phyloP scores from a whole-genome alignment of 805 yeast species.

The Candida adriatica region DNA sequence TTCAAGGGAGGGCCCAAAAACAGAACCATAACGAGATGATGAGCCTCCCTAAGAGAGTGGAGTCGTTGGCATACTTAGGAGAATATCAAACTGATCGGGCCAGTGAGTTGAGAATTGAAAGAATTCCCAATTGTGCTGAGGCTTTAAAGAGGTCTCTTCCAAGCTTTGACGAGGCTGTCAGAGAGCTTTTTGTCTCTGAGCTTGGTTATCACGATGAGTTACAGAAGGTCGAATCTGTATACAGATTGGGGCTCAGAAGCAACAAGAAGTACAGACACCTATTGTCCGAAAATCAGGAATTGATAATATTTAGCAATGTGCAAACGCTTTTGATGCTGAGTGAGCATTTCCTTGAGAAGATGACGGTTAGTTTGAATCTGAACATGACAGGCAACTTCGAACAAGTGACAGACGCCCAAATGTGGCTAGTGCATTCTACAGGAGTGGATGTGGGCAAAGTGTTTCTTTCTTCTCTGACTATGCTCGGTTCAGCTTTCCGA shows the following conservation, averaged over 20 bases:
- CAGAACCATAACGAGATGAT: slow-evolving; percentile 15
- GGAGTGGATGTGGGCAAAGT: slow-evolving; percentile 24
- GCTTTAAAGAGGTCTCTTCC: too few relatives aligned
- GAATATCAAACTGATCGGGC: slow-evolving; percentile 7
- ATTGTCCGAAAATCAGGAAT: slow-evolving; percentile 29
- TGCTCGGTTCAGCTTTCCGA: slow-evolving; percentile 28
- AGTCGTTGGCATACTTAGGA: slow-evolving; percentile 27
- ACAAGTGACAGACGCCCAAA: slow-evolving; percentile 4
- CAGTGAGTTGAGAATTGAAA: slow-evolving; percentile 2
- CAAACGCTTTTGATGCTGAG: slow-evolving; percentile 33
- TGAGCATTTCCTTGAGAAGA: slow-evolving; percentile 23
- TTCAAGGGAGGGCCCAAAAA: slow-evolving; percentile 20
- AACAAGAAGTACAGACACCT: slow-evolving; percentile 25
- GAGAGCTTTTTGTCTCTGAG: slow-evolving; percentile 30
- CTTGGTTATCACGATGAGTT: slow-evolving; percentile 26
- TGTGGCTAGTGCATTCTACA: slow-evolving; percentile 8
- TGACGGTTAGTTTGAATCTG: slow-evolving; percentile 4
- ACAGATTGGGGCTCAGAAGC: slow-evolving; percentile 26
- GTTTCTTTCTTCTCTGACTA: slow-evolving; percentile 25
- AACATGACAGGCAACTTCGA: slow-evolving; percentile 2
- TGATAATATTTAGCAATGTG: slow-evolving; percentile 37
- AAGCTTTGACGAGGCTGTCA: slow-evolving; percentile 19
- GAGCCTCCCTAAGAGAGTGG: slow-evolving; percentile 24
- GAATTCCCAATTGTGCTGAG: slow-evolving; percentile 2
- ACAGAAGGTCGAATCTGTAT: slow-evolving; percentile 25